phyloP scores from a whole-genome alignment of 495 filamentous ascomycete species.

The Penicillium mononematosum region DNA sequence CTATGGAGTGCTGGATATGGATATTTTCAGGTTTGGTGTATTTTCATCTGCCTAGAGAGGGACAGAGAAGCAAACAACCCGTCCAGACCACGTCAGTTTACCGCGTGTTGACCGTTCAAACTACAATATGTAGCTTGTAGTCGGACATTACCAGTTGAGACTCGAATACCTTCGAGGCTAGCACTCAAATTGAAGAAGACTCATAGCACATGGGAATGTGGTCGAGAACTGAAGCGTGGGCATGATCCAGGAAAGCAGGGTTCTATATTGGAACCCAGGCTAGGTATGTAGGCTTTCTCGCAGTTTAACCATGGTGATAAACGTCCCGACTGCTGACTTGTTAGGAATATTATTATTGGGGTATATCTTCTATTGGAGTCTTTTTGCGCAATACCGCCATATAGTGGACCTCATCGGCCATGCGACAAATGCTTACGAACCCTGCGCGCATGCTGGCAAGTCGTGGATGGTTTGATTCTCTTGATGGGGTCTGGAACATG shows the following conservation, averaged over 20 bases:
- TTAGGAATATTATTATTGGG: neutral
- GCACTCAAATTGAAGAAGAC: neutral
- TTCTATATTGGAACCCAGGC: neutral
- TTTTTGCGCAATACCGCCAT: conserved; percentile 6
- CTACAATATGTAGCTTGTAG: neutral
- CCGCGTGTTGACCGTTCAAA: neutral
- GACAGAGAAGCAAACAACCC: neutral
- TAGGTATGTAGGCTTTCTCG: neutral
- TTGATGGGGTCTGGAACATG: conserved; percentile 4
- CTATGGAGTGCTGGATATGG: neutral
- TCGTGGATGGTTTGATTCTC: neutral
- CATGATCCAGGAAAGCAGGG: neutral
- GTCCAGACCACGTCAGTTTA: neutral
- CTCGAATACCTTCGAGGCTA: neutral
- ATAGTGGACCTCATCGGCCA: conserved; percentile 8
- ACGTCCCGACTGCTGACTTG: neutral
- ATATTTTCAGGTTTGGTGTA: neutral
- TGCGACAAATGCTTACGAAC: neutral
- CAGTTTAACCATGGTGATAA: neutral
- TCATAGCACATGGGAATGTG: neutral
- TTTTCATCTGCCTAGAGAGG: neutral
- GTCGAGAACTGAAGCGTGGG: neutral
- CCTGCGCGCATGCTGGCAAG: conserved; percentile 4
- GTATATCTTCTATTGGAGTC: neutral
- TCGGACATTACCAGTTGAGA: neutral